These are phyloP conservation scores for Arthrinium puccinioides DNA, from an alignment of 2,329 filamentous ascomycete species.

Conservation along the genomic window DNA sequence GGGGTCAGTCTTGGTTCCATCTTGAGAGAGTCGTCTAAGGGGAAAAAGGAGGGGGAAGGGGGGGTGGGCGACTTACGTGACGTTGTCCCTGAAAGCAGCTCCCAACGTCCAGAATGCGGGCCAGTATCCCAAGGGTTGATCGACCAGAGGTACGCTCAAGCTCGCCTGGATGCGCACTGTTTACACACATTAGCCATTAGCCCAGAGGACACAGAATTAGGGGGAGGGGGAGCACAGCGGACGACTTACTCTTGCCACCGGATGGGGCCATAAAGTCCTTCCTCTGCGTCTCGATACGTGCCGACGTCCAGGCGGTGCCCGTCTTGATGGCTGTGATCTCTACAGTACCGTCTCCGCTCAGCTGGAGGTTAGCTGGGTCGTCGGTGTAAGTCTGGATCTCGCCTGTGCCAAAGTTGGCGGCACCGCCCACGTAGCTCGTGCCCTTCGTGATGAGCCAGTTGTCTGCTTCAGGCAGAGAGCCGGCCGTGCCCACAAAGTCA, in stretches of 20 bases:
- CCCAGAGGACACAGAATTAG: no score
- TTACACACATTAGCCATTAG: no score
- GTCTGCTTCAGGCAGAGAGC: conserved; percentile 24
- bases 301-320: conserved; percentile 30
- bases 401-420: conserved; percentile 39
- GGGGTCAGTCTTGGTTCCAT: no score
- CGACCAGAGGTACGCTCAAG: conserved; percentile 2
- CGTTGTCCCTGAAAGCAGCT: conserved; percentile 26
- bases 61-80: conserved; percentile 7
- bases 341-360: conserved; percentile 28
- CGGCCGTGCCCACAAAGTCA: conserved; percentile 24
- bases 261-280: conserved; percentile 26
- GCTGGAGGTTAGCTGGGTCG: conserved; percentile 29
- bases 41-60: no score
- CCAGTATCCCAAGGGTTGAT: conserved; percentile 25
- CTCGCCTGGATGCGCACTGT: conserved; percentile 8
- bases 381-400: conserved; percentile 40
- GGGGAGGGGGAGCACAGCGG: background rate
- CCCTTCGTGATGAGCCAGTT: conserved; percentile 39
- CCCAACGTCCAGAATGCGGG: conserved; percentile 40
- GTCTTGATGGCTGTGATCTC: conserved; percentile 26
- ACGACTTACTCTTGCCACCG: conserved; percentile 17
- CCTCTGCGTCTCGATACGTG: conserved; percentile 31
- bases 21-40: no score
- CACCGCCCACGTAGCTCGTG: conserved; percentile 37